Evolutionary conservation across 352 stramenopile genomes (phyloP).

Genomic region (Globisporangium polare): DNA sequence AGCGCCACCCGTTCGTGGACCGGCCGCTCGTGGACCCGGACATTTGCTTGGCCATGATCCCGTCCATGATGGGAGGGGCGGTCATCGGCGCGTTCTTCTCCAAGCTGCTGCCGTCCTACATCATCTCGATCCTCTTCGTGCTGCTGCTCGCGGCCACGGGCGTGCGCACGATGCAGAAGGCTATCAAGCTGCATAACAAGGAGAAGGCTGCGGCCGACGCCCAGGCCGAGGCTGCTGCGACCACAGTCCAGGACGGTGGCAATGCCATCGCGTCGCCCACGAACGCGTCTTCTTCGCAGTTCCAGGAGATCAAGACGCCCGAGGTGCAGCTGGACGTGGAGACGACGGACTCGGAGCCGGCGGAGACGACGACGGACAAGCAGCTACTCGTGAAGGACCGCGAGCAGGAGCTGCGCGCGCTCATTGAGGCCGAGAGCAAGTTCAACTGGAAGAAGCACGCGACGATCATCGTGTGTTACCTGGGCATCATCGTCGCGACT

Average conservation of each 20-base stretch:
- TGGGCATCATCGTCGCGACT: conserved; percentile 26
- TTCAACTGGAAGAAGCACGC: conserved; percentile 37
- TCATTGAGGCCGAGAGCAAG: conserved; percentile 29
- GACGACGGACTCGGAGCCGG: neutral
- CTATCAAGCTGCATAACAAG: conserved; percentile 29
- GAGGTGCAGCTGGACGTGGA: conserved; percentile 8
- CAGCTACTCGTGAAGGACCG: conserved; percentile 17
- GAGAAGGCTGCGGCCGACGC: conserved; percentile 23
- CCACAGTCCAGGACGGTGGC: neutral
- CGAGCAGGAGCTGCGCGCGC: neutral
- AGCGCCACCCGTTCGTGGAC: conserved; percentile 51
- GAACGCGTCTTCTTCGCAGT: conserved; percentile 2
- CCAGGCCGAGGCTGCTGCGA: neutral
- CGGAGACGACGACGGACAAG: conserved; percentile 7
- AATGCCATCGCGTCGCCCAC: neutral
- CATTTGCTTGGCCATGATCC: conserved; percentile 56
- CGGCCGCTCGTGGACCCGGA: conserved; percentile 58
- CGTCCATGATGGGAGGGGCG: conserved; percentile 50
- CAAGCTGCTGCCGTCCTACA: conserved; percentile 57
- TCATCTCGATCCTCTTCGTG: conserved; percentile 56
- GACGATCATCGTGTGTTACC: conserved; percentile 38
- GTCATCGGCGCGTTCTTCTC: conserved; percentile 52
- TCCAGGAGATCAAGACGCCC: conserved; percentile 12
- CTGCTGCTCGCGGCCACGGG: conserved; percentile 34
- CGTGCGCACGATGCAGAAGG: conserved; percentile 30